Percentiles rank a stretch among this genome's conserved stretches.
Evolutionary conservation across 2,329 filamentous ascomycete species (phyloP).

Genomic region (Pseudopyricularia cyperi): DNA sequence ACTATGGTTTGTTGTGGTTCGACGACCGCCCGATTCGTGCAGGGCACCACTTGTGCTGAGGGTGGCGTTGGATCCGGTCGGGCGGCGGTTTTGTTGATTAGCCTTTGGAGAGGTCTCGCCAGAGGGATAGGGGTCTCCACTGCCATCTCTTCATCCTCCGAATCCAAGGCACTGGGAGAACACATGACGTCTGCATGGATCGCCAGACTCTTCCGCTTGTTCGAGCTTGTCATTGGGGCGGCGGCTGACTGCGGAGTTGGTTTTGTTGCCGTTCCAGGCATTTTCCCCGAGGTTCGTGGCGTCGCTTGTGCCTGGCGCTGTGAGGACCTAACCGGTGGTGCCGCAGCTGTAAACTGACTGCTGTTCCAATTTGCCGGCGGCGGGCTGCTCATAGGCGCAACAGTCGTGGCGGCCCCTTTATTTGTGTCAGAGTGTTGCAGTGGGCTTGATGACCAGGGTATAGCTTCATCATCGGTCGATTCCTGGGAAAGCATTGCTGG

Average conservation of each 20-base stretch:
- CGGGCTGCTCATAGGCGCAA: neutral
- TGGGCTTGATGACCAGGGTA: neutral
- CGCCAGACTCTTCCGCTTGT: neutral
- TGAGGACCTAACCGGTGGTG: neutral
- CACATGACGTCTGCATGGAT: neutral
- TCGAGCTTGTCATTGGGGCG: neutral
- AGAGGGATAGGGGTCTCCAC: conserved; percentile 9
- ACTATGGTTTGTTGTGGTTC: neutral
- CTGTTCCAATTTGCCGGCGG: neutral
- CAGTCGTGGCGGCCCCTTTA: neutral
- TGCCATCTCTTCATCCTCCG: conserved; percentile 9
- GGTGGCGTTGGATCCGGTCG: conserved; percentile 11
- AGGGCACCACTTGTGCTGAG: conserved; percentile 14
- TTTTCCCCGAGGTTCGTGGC: too few species aligned
- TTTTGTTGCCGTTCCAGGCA: neutral
- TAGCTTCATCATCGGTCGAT: neutral
- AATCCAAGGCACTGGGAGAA: neutral
- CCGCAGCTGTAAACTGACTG: neutral
- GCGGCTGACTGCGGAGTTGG: neutral
- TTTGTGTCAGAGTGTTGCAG: neutral
- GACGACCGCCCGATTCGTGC: conserved; percentile 2
- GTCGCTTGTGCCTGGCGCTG: too few species aligned
- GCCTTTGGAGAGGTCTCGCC: conserved; percentile 1
- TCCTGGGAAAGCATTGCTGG: neutral
- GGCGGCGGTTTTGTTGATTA: neutral